Base-by-base conservation (phyloP, 306 rosid genomes). In the Fragaria ananassa region DNA sequence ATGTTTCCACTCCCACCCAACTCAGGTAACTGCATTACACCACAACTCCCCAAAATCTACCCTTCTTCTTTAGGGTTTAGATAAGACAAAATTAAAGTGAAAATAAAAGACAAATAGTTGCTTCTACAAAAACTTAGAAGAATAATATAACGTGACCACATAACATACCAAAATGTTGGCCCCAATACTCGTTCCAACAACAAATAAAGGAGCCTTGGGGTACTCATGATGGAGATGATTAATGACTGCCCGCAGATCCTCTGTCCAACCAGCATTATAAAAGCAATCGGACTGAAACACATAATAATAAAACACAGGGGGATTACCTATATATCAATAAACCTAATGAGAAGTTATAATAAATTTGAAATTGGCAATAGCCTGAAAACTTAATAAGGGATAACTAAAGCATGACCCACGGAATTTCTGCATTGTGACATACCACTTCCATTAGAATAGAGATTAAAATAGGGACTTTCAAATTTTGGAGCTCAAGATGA, bases 181-280 rank as follows among this genome's bases (percentile, higher is more conserved):
- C 78, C 98, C 98, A 70, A 92, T 88, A 76, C 98, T 95, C 78
- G 92, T 89, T 83, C 98, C 98, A 77, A 92, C 87, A 60, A 85
- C 72, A 86, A 90, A 95, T 78, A 95, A 81, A 72, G 99, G 96
- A 75, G 90, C 81, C 51, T 72, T 76, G 39, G 97, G 93, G 79
- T 87, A 78, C 78, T 89, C 89, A 57, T 81, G 71, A 87, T 95
- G 97, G 21, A 95, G 86, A 77, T 90, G 87, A 72, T 82, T 84
- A 53, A 88, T 81, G 25, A 95, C 88, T 23, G 87, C 82, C 53
- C 97, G 93, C 72, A 85, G 74, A 87, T 95, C 99, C 88, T 84
- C 99, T 23, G 99, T 95, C 99, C 99, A 95, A 73, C 96, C 99
- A 82, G 99, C 97, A 88, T 90, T 95, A 87, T 95, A 95, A 86